These are phyloP conservation scores for Pisolithus microcarpus DNA, from an alignment of 768 basidiomycete species.

Conservation along the genomic window DNA sequence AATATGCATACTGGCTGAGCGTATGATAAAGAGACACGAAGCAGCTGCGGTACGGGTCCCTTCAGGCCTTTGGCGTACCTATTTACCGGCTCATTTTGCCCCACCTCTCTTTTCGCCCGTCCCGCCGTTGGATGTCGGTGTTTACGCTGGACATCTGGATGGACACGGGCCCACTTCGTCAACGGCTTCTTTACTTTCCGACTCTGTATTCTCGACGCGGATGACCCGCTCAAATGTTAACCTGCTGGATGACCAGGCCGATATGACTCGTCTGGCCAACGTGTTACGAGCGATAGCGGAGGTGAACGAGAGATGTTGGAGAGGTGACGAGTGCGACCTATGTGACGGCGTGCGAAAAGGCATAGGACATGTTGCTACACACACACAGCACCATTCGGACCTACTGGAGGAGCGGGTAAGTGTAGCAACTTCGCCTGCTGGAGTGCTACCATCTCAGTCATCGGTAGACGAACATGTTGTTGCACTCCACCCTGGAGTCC, in stretches of 20 bases:
- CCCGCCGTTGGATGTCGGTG: conserved; percentile 24
- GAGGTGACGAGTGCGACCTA: conserved; percentile 74
- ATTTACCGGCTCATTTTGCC: conserved; percentile 63
- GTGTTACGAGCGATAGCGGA: conserved; percentile 73
- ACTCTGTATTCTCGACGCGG: conserved; percentile 9
- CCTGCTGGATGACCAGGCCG: conserved; percentile 53
- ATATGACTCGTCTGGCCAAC: conserved; percentile 76
- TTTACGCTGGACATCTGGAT: conserved; percentile 20
- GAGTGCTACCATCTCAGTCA: conserved; percentile 1
- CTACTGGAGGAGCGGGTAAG: conserved; percentile 65
- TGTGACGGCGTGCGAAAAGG: conserved; percentile 73
- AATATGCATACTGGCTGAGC: conserved; percentile 80
- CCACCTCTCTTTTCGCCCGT: conserved; percentile 44
- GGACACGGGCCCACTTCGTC: conserved; percentile 11
- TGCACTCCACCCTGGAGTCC: conserved; percentile 67
- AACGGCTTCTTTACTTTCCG: conserved; percentile 9
- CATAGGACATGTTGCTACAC: conserved; percentile 56
- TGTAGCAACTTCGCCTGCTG: conserved; percentile 3
- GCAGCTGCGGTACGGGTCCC: conserved; percentile 79
- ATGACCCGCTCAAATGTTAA: conserved; percentile 14
- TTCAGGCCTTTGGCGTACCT: conserved; percentile 55
- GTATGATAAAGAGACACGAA: conserved; percentile 83
- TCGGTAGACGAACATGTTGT: conserved; percentile 49
- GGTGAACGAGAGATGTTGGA: conserved; percentile 75
- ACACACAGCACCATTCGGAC: conserved; percentile 68